phyloP scores from a whole-genome alignment of 768 basidiomycete species.

The Clavaria fumosa region DNA sequence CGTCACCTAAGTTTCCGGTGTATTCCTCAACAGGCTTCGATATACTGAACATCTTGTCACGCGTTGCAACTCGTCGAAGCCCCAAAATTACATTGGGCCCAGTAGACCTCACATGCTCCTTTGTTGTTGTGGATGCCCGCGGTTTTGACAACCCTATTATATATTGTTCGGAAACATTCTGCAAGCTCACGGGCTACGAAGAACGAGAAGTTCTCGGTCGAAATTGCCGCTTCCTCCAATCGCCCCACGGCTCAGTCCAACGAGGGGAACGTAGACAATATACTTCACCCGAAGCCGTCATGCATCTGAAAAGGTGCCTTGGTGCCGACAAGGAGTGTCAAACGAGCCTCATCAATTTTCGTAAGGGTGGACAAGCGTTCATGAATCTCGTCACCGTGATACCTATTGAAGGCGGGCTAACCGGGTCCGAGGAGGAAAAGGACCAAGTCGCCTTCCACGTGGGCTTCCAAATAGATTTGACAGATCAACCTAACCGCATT shows the following conservation, averaged over 20 bases:
- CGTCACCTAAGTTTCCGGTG: conserved; percentile 34
- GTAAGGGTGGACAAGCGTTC: conserved; percentile 72
- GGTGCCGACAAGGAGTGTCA: conserved; percentile 77
- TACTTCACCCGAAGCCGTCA: conserved; percentile 47
- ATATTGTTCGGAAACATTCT: conserved; percentile 81
- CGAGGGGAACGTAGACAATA: conserved; percentile 33
- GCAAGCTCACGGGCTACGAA: conserved; percentile 55
- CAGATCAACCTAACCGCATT: conserved; percentile 76
- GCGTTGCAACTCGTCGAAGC: conserved; percentile 58
- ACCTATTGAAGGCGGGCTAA: conserved; percentile 56
- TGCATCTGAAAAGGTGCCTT: conserved; percentile 48
- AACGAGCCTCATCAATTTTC: conserved; percentile 74
- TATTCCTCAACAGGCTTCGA: conserved; percentile 92
- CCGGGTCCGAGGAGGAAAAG: conserved; percentile 32
- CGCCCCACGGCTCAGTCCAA: conserved; percentile 37
- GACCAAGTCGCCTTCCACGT: conserved; percentile 75
- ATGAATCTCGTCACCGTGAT: conserved; percentile 88
- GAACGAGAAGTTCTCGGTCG: conserved; percentile 69
- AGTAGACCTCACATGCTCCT: conserved; percentile 85
- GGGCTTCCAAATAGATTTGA: conserved; percentile 91
- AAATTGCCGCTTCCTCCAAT: conserved; percentile 86
- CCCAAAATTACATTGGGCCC: conserved; percentile 74
- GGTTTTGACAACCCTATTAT: conserved; percentile 77
- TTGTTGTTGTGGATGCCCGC: conserved; percentile 76
- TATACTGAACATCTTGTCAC: conserved; percentile 62